Conservation (phyloP, 2,329 filamentous ascomycete species). For the Stemphylium lycopersici region DNA sequence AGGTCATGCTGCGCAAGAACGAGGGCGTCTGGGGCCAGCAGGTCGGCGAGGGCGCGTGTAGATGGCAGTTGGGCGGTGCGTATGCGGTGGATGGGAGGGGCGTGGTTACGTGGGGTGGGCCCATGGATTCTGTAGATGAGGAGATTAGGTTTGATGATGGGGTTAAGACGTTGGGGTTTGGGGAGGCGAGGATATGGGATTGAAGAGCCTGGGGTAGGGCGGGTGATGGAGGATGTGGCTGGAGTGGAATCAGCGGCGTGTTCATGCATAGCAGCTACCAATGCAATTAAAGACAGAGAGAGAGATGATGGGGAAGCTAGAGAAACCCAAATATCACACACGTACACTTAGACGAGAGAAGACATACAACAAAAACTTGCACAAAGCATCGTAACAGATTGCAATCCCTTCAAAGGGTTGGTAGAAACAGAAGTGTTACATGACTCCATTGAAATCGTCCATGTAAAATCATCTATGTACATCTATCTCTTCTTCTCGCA, state of each 20-base stretch:
- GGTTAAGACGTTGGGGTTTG: conserved; percentile 37
- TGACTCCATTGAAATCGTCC: background rate
- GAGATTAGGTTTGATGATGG: conserved; percentile 39
- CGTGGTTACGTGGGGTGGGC: conserved; percentile 42
- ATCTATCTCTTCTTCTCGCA: no score
- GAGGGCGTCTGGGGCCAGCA: conserved; percentile 45
- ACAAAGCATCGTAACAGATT: no score
- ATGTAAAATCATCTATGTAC: no score
- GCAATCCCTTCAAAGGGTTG: no score
- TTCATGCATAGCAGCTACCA: no score
- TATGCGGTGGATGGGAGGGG: conserved; percentile 43
- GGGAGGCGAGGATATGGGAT: conserved; percentile 9
- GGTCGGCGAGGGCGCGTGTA: conserved; percentile 44
- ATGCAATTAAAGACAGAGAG: no score
- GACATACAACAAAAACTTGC: no score
- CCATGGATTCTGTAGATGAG: conserved; percentile 46
- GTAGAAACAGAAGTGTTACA: no score
- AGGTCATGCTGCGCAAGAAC: conserved; percentile 43
- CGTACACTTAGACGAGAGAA: no score
- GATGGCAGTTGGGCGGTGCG: conserved; percentile 45
- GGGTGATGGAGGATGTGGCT: no score
- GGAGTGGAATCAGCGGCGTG: background rate
- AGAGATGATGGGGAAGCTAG: background rate
- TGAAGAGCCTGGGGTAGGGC: background rate
- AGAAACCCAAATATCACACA: background rate